Base-by-base conservation (phyloP, 805 yeast genomes). In the Nakazawaea laoshanensis region DNA sequence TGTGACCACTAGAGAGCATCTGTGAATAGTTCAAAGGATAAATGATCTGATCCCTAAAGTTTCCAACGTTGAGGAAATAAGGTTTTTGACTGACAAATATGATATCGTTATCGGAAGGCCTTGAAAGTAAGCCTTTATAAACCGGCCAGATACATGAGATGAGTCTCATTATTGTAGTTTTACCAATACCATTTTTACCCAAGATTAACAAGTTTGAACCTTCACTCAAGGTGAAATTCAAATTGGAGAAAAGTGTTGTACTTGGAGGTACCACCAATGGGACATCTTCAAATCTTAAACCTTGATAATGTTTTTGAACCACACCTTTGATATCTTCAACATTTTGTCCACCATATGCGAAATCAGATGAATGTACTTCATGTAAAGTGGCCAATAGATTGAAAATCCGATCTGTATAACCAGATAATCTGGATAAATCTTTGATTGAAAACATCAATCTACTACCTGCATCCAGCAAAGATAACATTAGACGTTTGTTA, bases 401-500 rank as follows among this genome's bases (percentile, higher is more conserved):
- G 58, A 84, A 88, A 4, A 88, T 81, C 42, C 96, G 62, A 46
- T 85, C 89, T 1, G 96, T 85, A 50, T 83, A 81, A 9, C 96
- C 96, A 1, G 95, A 83, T 35, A 88, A 67, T 52, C 79, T 88
- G n/a, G 92, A 81, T 15, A 88, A 70, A 55, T 87, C 96, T 53
- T 88, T 88, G 44, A 87, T 82, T 2, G 96, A 86, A 55, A 85
- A 86, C 95, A 88, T 87, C 58, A 88, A 68, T 44, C 96, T 67
- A 10, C 94, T 81, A 4, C 96, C 96, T 0, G 97, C 95, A 59
- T 88, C 97, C 4, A 96, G 95, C 51, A 88, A 67, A 3, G 92
- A 80, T 43, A 88, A 67, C 83, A 88, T 79, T 42, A 88, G 66
- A 48, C 97, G 70, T 59, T 88, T 88, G 63, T 88, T 88, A 35